Evolutionary conservation across 1,284 basidiomycete species (phyloP).

Genomic region (Ganoderma multipileum): DNA sequence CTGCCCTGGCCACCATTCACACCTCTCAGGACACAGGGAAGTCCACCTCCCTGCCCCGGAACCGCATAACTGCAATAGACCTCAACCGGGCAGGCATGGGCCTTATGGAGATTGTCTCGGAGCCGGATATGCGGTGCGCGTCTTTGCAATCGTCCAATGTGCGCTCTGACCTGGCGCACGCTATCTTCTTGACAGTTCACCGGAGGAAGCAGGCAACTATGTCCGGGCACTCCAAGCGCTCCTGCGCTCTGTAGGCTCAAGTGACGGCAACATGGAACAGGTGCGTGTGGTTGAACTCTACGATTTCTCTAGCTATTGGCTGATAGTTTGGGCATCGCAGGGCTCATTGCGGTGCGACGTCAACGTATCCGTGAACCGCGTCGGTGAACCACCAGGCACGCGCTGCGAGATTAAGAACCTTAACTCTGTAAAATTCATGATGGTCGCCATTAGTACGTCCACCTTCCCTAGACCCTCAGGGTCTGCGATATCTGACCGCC

Average conservation of each 20-base stretch:
- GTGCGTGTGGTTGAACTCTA: constrained; percentile 46
- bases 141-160: constrained; percentile 8
- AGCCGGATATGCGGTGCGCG: constrained; percentile 86
- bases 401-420: constrained; percentile 98
- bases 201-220: constrained; percentile 93
- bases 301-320: neutral
- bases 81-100: constrained; percentile 91
- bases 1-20: constrained; percentile 13
- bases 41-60: constrained; percentile 71
- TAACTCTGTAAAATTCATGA: constrained; percentile 90
- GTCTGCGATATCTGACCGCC: constrained; percentile 11
- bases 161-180: neutral
- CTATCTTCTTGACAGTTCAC: constrained; percentile 56
- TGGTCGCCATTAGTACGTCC: constrained; percentile 83
- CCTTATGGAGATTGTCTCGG: constrained; percentile 96
- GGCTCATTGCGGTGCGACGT: constrained; percentile 95
- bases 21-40: constrained; percentile 89
- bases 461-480: neutral
- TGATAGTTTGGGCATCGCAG: constrained; percentile 46
- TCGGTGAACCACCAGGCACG: constrained; percentile 74
- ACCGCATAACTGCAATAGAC: constrained; percentile 75
- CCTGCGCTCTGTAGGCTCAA: constrained; percentile 84
- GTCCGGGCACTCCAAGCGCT: constrained; percentile 86
- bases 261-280: constrained; percentile 98
- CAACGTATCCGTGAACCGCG: constrained; percentile 88